Percentiles rank a stretch among this genome's conserved stretches.
phyloP scores from a whole-genome alignment of 106 monocot species.

The Dendrobium officinale region DNA sequence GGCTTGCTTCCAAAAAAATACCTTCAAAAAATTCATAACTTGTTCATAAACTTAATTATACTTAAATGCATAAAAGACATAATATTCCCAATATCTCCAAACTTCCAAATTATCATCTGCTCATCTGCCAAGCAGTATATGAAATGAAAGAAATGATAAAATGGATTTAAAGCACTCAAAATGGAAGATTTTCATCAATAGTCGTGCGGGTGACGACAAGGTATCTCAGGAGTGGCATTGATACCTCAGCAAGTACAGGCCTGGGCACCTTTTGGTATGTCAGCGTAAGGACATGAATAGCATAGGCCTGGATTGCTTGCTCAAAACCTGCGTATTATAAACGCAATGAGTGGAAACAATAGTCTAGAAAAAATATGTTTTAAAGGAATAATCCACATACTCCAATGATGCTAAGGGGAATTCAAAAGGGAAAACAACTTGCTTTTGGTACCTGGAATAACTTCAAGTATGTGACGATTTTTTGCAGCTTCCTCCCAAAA shows the following conservation, averaged over 20 bases:
- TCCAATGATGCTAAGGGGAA: neutral
- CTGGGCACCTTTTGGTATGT: slow-evolving; percentile 29
- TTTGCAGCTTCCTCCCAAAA: slow-evolving; percentile 99
- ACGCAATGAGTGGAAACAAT: neutral
- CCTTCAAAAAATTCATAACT: neutral
- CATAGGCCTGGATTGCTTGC: slow-evolving; percentile 22
- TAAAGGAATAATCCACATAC: neutral
- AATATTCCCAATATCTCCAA: neutral
- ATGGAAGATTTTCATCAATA: neutral
- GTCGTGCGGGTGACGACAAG: no score
- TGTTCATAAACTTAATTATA: neutral
- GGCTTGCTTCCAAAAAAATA: neutral
- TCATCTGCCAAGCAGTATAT: no score
- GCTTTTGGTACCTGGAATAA: slow-evolving; percentile 63
- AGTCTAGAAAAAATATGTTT: neutral
- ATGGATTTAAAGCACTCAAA: neutral
- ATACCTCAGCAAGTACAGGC: slow-evolving; percentile 25
- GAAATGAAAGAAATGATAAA: neutral
- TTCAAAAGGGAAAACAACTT: neutral
- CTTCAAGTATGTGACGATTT: slow-evolving; percentile 72
- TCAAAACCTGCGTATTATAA: slow-evolving; percentile 15
- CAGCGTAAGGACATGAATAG: slow-evolving; percentile 18
- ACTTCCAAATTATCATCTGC: no score
- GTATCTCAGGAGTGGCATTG: neutral
- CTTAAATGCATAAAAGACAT: neutral